Conservation (phyloP, 2,329 filamentous ascomycete genomes). For the Alternaria gaisen region DNA sequence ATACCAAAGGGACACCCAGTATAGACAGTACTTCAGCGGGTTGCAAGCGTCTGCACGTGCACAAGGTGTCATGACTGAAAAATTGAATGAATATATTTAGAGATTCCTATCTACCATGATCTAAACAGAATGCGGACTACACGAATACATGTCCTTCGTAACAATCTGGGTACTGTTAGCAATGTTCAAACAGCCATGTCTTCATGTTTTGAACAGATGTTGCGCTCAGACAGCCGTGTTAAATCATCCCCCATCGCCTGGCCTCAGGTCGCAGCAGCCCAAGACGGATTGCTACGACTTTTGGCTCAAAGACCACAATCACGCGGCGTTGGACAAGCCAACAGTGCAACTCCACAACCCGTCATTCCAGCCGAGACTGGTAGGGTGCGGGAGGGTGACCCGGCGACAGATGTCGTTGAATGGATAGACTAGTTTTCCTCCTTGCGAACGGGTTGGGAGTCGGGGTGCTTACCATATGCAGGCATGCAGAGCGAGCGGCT, state of each 20-base stretch:
- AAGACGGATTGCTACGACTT: conserved; percentile 49
- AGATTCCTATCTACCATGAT: neutral
- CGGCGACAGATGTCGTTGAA: conserved; percentile 70
- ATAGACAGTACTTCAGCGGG: neutral
- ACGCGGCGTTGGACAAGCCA: conserved; percentile 54
- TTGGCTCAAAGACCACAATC: conserved; percentile 66
- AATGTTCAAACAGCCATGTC: conserved; percentile 10
- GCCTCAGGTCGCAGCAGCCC: conserved; percentile 59
- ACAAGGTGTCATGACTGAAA: neutral
- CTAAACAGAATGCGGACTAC: neutral
- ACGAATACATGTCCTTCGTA: neutral
- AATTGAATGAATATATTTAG: neutral
- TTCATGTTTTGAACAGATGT: conserved; percentile 16
- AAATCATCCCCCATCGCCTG: conserved; percentile 73
- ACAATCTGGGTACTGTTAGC: conserved; percentile 21
- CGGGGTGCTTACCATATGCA: conserved; percentile 34
- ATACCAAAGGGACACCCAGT: neutral
- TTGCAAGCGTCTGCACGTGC: neutral
- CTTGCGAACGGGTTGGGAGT: conserved; percentile 46
- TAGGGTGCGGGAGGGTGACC: conserved; percentile 79
- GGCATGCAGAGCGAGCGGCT: neutral
- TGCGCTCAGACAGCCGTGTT: conserved; percentile 71
- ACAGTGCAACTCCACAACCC: conserved; percentile 76
- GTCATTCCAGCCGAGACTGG: conserved; percentile 66
- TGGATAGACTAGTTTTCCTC: conserved; percentile 71